Conservation (phyloP, 257 asterid genomes). For the Ajuga chamaepitys region DNA sequence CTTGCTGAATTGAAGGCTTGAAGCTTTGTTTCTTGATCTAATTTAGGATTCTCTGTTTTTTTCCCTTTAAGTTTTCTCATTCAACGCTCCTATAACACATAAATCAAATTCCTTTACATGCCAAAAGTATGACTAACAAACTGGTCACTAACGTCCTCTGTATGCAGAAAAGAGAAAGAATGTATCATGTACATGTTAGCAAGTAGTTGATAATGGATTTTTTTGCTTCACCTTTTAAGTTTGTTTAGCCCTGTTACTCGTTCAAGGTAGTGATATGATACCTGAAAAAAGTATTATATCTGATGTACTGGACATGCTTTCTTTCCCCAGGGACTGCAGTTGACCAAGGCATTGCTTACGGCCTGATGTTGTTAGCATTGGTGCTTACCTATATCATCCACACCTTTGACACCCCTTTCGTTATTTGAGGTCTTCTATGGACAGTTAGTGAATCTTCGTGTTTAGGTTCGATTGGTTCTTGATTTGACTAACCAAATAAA, state of each 20-base stretch:
- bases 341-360: slow-evolving; percentile 69
- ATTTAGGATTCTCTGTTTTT: background rate
- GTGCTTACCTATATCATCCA: slow-evolving; percentile 71
- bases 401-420: slow-evolving; percentile 43
- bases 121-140: background rate
- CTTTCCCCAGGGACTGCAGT: slow-evolving; percentile 53
- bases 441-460: background rate
- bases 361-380: slow-evolving; percentile 62
- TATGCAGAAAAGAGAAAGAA: background rate
- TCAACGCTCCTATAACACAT: background rate
- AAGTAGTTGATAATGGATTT: too few relatives aligned
- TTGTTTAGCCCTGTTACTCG: background rate
- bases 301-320: background rate
- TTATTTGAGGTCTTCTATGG: slow-evolving; percentile 16
- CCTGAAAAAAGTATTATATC: background rate
- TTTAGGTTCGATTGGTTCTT: background rate
- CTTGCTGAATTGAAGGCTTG: background rate
- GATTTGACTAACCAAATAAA: slow-evolving; percentile 5
- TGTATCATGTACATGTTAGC: background rate
- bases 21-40: background rate
- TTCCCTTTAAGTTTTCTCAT: background rate
- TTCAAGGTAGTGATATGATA: background rate
- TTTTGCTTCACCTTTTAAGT: background rate
- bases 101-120: background rate
- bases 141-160: background rate